A percentile compares a stretch with the other conserved stretches of the same genome.
Conservation (phyloP, 495 filamentous ascomycete genomes). For the Stereocaulon alpinum region DNA sequence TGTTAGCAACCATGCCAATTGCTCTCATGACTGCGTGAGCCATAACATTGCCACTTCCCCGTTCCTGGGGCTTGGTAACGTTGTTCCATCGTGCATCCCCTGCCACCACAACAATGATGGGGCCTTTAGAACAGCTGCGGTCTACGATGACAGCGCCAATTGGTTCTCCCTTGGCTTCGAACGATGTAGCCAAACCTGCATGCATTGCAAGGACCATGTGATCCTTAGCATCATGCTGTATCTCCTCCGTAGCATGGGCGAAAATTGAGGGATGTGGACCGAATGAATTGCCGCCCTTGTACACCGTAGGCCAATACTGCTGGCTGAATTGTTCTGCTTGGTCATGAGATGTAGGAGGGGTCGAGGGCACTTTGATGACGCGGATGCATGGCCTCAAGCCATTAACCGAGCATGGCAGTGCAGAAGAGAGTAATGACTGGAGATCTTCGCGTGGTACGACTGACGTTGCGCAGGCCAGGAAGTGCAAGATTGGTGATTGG, state of each 20-base stretch:
- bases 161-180: constrained; percentile 49
- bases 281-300: constrained; percentile 72
- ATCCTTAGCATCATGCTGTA: constrained; percentile 40
- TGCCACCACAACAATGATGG: constrained; percentile 56
- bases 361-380: constrained; percentile 55
- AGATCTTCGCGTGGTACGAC: constrained; percentile 35
- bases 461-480: constrained; percentile 35
- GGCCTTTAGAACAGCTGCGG: constrained; percentile 13
- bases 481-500: constrained; percentile 23
- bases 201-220: constrained; percentile 61
- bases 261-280: constrained; percentile 58
- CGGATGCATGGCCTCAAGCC: constrained; percentile 36
- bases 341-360: constrained; percentile 59
- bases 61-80: constrained; percentile 16
- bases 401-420: constrained; percentile 24
- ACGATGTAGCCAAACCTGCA: constrained; percentile 47
- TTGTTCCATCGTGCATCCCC: constrained; percentile 62
- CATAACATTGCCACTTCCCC: constrained; percentile 57
- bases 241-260: constrained; percentile 36
- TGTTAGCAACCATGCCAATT: constrained; percentile 77
- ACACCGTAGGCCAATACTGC: constrained; percentile 78
- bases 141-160: constrained; percentile 82
- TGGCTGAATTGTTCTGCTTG: constrained; percentile 70
- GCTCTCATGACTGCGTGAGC: constrained; percentile 76
- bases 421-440: constrained; percentile 28